A percentile compares a stretch with the other conserved stretches of the same genome.
Conservation (phyloP, 2,329 filamentous ascomycete species). For the Teratosphaeria destructans region DNA sequence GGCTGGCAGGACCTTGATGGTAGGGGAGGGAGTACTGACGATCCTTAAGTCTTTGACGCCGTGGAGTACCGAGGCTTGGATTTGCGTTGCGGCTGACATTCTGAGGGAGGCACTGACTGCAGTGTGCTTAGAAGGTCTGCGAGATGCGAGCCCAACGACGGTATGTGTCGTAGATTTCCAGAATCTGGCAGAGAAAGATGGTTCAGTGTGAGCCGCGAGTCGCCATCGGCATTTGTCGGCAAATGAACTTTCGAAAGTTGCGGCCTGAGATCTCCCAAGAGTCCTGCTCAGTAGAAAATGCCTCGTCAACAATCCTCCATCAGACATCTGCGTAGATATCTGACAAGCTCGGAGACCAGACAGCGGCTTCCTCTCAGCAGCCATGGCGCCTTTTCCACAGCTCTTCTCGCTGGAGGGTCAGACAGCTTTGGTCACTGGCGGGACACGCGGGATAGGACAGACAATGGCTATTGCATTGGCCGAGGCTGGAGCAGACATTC, state of each 20-base stretch:
- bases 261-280: not conserved
- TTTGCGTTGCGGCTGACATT: conserved; percentile 19
- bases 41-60: conserved; percentile 51
- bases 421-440: conserved; percentile 40
- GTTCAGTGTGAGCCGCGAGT: not conserved
- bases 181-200: not conserved
- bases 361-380: not conserved
- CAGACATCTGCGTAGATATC: no score
- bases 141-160: not conserved
- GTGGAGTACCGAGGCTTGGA: conserved; percentile 47
- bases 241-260: not conserved
- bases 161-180: not conserved
- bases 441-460: conserved; percentile 41
- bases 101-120: not conserved
- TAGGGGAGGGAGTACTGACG: conserved; percentile 28
- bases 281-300: not conserved
- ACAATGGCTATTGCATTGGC: conserved; percentile 41
- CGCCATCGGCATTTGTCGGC: conserved; percentile 3
- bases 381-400: conserved; percentile 29
- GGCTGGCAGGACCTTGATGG: conserved; percentile 1
- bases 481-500: conserved; percentile 40
- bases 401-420: conserved; percentile 42
- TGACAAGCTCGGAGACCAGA: no score
- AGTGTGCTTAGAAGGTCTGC: not conserved
- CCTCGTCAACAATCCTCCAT: no score